Base-by-base conservation (phyloP, 2,329 filamentous ascomycete genomes). In the Botrytis medusae region DNA sequence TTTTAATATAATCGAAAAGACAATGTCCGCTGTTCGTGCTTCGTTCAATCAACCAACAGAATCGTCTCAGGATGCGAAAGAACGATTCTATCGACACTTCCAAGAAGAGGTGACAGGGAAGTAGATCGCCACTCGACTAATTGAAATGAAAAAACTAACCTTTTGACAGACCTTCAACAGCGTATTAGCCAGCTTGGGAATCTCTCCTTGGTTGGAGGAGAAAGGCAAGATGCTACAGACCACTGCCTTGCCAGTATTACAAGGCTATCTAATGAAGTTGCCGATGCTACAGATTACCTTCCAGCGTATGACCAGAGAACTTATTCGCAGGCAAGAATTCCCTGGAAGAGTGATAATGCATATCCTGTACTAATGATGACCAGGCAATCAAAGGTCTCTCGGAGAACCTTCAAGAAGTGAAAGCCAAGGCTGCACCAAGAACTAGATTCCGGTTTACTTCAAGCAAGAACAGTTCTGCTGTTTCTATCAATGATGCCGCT, bases 251-350 rank as follows among this genome's bases (percentile, higher is more conserved):
- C 92, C 25, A 89, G 90, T 75, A 96, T 98, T 78, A 91, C 93
- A 44, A 89, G 90, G 73, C 87, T 98, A 25, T 94, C 94, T 1
- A 92, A 92, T 76, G 91, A 96, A 78, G 93, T 98, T 57, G 91
- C 93, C 77, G 94, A 98, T 83, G 92, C 93, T 0, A 89, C 92
- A 2, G 90, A 91, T 72, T 94, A 91, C 77, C 89, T 97, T 25
- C 94, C 96, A 4, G 90, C 94, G 12, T 97, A 98, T 81, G 96
- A 98, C 79, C 93, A 96, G 81, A 90, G 93, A 77, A 91, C 92
- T 37, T 98, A 97, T 80, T 89, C 91, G 61, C 90, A 95, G 84
- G 93, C 94, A 83, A 72, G 79, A 70, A 59, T 22, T 64, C 18
- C 5, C 25, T 51, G n/a, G 72, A 20, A 64, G 37, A 29, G 0